Evolutionary conservation across 306 rosid genomes (phyloP).

Genomic region (Cotoneaster glaucophyllus): DNA sequence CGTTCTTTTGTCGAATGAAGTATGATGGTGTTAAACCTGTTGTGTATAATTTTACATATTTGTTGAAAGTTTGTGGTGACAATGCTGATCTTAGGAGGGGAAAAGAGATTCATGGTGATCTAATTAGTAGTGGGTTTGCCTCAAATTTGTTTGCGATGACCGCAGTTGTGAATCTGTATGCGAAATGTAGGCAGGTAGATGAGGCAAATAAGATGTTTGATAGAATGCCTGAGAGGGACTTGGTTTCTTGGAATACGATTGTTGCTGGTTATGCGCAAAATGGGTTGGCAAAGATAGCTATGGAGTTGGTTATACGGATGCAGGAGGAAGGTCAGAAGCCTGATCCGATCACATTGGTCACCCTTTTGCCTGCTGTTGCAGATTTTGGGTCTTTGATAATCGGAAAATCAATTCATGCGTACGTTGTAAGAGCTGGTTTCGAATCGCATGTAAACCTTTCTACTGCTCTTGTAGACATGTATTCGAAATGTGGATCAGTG

Average conservation of each 20-base stretch:
- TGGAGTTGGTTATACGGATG: conserved; percentile 52
- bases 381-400: conserved; percentile 51
- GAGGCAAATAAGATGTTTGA: conserved; percentile 81
- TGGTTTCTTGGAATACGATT: conserved; percentile 80
- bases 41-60: conserved; percentile 75
- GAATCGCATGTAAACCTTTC: conserved; percentile 57
- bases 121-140: conserved; percentile 51
- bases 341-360: conserved; percentile 72
- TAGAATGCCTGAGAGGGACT: conserved; percentile 76
- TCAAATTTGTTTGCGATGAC: conserved; percentile 82
- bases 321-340: conserved; percentile 63
- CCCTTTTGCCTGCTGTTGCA: conserved; percentile 76
- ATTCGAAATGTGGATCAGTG: conserved; percentile 65
- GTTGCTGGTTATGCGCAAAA: conserved; percentile 78
- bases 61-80: conserved; percentile 68
- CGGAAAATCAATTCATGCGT: conserved; percentile 74
- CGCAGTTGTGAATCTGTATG: conserved; percentile 69
- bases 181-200: conserved; percentile 50
- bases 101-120: conserved; percentile 68
- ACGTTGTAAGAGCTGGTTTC: conserved; percentile 57
- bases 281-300: conserved; percentile 51
- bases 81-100: conserved; percentile 63
- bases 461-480: conserved; percentile 68
- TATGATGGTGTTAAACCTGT: conserved; percentile 58
- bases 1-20: conserved; percentile 56